A percentile compares a stretch with the other conserved stretches of the same genome.
Evolutionary conservation across 192 early-diverging fungal genomes (phyloP).

Genomic region (Coemansia sp.): DNA sequence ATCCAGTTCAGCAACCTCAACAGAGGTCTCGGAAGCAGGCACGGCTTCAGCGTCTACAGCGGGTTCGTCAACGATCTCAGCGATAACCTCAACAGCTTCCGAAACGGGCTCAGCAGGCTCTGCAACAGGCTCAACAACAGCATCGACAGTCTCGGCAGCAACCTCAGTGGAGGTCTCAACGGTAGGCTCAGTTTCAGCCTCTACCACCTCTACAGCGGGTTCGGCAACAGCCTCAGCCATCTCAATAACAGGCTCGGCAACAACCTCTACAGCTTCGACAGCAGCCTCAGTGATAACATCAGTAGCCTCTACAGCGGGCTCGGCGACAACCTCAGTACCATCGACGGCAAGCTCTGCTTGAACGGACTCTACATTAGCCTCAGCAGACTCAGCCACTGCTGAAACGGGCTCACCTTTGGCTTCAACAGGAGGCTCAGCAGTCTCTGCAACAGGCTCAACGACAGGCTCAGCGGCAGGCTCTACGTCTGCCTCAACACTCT

Average conservation of each 20-base stretch:
- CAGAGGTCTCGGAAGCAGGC: background rate
- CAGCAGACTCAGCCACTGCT: background rate
- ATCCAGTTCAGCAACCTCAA: background rate
- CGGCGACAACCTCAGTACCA: background rate
- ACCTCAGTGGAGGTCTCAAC: background rate
- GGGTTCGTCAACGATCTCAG: background rate
- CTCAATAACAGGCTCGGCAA: background rate
- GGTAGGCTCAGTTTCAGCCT: background rate
- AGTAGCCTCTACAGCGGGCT: background rate
- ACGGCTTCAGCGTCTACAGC: background rate
- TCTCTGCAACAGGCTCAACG: too few species aligned
- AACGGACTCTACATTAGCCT: too few species aligned
- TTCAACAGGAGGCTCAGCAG: too few species aligned
- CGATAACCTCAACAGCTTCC: background rate
- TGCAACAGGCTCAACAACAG: background rate
- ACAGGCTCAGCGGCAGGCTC: background rate
- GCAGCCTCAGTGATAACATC: background rate
- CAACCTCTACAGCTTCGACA: background rate
- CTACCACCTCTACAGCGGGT: background rate
- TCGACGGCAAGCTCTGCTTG: too few species aligned
- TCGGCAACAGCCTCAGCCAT: background rate
- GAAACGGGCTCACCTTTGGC: too few species aligned
- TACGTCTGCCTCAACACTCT: background rate
- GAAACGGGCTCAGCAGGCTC: background rate
- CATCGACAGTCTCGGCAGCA: background rate